phyloP scores from a whole-genome alignment of 352 stramenopile genomes.

The Phytophthora capsici region DNA sequence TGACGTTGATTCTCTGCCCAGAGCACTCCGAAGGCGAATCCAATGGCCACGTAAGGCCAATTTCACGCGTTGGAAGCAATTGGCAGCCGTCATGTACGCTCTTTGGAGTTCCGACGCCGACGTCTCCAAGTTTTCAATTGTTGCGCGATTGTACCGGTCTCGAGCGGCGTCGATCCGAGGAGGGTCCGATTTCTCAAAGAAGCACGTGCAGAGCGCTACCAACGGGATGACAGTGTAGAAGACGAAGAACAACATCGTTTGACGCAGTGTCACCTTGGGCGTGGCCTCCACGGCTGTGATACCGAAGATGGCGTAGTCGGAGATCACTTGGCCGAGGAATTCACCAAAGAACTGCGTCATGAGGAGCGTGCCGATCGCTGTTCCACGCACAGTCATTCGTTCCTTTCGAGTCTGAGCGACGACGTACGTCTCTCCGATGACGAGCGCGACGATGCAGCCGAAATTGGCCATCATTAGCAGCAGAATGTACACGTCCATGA shows the following conservation, averaged over 20 bases:
- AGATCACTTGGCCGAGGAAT: conserved; percentile 39
- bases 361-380: conserved; percentile 41
- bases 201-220: conserved; percentile 39
- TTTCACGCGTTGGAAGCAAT: conserved; percentile 28
- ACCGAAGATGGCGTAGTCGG: conserved; percentile 42
- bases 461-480: conserved; percentile 51
- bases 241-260: conserved; percentile 41
- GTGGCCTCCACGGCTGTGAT: conserved; percentile 18
- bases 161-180: conserved; percentile 33
- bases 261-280: conserved; percentile 34
- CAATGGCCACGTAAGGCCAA: conserved; percentile 42
- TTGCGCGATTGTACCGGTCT: conserved; percentile 28
- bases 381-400: conserved; percentile 36
- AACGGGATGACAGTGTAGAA: conserved; percentile 54
- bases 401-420: conserved; percentile 49
- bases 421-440: conserved; percentile 53
- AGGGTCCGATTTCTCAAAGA: conserved; percentile 47
- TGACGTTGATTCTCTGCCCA: conserved; percentile 47
- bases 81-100: conserved; percentile 28
- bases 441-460: conserved; percentile 46
- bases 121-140: conserved; percentile 24
- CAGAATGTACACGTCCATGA: conserved; percentile 45
- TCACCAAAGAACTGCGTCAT: conserved; percentile 45
- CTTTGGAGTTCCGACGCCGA: conserved; percentile 22
- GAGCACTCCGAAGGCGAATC: conserved; percentile 37